Evolutionary conservation across 306 rosid species (phyloP).

Genomic region (barrel medic (Medicago truncatula)): DNA sequence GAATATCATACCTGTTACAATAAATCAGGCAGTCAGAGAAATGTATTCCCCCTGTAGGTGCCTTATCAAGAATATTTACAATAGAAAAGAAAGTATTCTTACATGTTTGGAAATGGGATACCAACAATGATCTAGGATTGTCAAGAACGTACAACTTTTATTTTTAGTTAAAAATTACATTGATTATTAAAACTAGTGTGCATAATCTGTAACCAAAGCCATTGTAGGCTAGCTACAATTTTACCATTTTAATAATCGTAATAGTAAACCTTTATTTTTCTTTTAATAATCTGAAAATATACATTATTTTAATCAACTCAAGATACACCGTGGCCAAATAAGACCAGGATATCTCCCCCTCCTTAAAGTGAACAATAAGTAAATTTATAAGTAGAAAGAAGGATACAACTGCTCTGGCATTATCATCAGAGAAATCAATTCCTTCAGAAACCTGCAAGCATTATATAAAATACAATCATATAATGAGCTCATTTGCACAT

Average conservation of each 20-base stretch:
- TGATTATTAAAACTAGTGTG: slow-evolving; percentile 11
- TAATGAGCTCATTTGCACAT: slow-evolving; percentile 30
- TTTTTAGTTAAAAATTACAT: slow-evolving; percentile 23
- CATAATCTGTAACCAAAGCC: slow-evolving; percentile 21
- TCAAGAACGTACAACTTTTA: slow-evolving; percentile 56
- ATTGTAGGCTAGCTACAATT: slow-evolving; percentile 31
- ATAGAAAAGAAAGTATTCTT: slow-evolving; percentile 52
- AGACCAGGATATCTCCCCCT: slow-evolving; percentile 17
- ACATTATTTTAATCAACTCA: slow-evolving; percentile 18
- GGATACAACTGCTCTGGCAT: slow-evolving; percentile 98
- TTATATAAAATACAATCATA: slow-evolving; percentile 37
- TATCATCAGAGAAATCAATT: slow-evolving; percentile 91
- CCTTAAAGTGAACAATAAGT: slow-evolving; percentile 5
- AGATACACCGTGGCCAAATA: slow-evolving; percentile 17
- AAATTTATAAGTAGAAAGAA: slow-evolving; percentile 40
- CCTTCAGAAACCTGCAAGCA: slow-evolving; percentile 95
- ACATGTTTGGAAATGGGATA: slow-evolving; percentile 95
- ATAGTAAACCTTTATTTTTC: slow-evolving; percentile 11
- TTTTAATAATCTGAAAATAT: slow-evolving; percentile 27
- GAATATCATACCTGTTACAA: slow-evolving; percentile 78
- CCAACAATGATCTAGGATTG: slow-evolving; percentile 91
- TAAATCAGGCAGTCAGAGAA: slow-evolving; percentile 49
- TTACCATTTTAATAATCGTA: background rate
- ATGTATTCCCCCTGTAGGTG: background rate
- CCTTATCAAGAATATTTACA: slow-evolving; percentile 30